Conservation (phyloP, 352 stramenopile genomes). For the Lagenidium giganteum region DNA sequence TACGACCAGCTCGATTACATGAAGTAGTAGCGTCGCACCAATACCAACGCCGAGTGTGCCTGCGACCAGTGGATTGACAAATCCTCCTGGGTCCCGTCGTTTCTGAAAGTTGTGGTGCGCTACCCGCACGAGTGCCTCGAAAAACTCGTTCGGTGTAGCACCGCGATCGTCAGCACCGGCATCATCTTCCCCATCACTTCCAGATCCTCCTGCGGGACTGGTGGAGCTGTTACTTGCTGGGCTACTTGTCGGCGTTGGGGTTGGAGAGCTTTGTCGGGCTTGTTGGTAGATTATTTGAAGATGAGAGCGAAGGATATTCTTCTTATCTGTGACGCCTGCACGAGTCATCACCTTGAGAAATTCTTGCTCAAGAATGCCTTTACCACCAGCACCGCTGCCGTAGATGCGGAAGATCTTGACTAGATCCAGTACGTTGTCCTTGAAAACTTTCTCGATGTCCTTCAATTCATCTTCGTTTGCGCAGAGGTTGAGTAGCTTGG, state of each 20-base stretch:
- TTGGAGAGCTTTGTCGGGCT: slow-evolving; percentile 7
- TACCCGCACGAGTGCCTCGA: slow-evolving; percentile 66
- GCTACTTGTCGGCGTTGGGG: slow-evolving; percentile 2
- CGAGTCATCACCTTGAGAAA: slow-evolving; percentile 83
- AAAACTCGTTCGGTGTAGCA: slow-evolving; percentile 75
- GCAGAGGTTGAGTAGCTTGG: slow-evolving; percentile 51
- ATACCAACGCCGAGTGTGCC: background rate
- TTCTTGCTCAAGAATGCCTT: slow-evolving; percentile 72
- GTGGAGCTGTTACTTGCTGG: background rate
- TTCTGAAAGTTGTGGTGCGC: slow-evolving; percentile 70
- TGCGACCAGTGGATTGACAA: no score
- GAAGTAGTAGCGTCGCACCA: slow-evolving; percentile 21
- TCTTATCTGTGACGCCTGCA: slow-evolving; percentile 70
- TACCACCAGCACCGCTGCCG: slow-evolving; percentile 51
- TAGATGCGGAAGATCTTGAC: slow-evolving; percentile 80
- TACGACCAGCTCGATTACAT: slow-evolving; percentile 55
- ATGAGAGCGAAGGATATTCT: slow-evolving; percentile 70
- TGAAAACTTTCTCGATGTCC: slow-evolving; percentile 62
- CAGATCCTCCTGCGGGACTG: background rate
- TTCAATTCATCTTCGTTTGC: slow-evolving; percentile 55
- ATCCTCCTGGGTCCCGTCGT: slow-evolving; percentile 8
- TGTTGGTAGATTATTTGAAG: slow-evolving; percentile 77
- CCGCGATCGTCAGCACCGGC: slow-evolving; percentile 45
- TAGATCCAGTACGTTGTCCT: slow-evolving; percentile 71
- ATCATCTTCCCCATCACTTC: slow-evolving; percentile 15